Conservation (phyloP, 202 grass and related monocot species). For the Musa balbisiana region DNA sequence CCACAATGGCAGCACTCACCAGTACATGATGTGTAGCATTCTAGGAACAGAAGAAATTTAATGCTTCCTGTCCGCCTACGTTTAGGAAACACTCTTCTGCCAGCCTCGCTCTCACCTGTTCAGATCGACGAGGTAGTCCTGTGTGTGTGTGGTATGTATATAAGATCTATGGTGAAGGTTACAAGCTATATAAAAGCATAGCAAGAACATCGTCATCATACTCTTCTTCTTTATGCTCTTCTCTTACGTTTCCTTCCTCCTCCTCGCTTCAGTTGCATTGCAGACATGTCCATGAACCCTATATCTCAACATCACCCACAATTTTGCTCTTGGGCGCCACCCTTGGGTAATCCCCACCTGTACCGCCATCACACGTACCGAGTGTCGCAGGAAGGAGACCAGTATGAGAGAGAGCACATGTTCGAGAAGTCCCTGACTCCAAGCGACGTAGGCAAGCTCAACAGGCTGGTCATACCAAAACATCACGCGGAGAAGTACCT, state of each 20-base stretch:
- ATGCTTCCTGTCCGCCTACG: neutral
- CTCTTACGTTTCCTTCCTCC: neutral
- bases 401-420: conserved; percentile 16
- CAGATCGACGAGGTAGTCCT: too few species aligned
- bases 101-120: too few species aligned
- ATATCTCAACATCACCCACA: neutral
- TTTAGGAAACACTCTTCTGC: too few species aligned
- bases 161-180: too few species aligned
- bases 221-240: neutral
- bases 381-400: neutral
- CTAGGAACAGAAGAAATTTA: neutral
- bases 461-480: conserved; percentile 22
- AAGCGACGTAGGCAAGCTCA: conserved; percentile 21
- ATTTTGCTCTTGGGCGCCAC: conserved; percentile 1
- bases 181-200: neutral
- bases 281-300: conserved; percentile 11
- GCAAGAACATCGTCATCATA: neutral
- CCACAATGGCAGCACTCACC: too few species aligned
- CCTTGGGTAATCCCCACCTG: neutral
- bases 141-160: too few species aligned
- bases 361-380: neutral
- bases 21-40: too few species aligned
- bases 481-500: conserved; percentile 23
- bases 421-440: conserved; percentile 22
- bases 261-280: neutral